phyloP scores from a whole-genome alignment of 345 rosid species.

The Lepidium didymum region DNA sequence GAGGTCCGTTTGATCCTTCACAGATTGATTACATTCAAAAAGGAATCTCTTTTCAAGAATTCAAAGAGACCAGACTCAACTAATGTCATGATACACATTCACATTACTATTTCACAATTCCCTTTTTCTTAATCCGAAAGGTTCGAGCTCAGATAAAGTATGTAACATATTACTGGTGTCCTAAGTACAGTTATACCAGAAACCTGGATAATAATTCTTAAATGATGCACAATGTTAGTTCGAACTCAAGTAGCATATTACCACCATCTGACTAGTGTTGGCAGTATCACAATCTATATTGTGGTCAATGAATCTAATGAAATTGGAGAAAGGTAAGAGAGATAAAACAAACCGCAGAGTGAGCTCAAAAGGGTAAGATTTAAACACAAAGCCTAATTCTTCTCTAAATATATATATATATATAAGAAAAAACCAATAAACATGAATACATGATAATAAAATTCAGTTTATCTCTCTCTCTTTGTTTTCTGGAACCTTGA shows the following conservation, averaged over 20 bases:
- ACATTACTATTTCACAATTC: too few relatives aligned
- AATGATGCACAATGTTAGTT: too few relatives aligned
- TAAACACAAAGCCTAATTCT: conserved; percentile 6
- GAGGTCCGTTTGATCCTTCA: conserved; percentile 79
- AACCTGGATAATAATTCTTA: too few relatives aligned
- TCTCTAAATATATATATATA: neutral
- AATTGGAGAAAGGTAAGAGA: neutral
- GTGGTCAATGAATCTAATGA: too few relatives aligned
- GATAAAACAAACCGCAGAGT: neutral
- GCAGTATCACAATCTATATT: too few relatives aligned
- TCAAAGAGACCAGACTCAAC: conserved; percentile 20
- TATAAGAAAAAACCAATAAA: neutral
- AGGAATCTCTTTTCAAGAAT: conserved; percentile 42
- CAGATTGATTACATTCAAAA: conserved; percentile 53
- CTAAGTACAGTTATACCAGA: too few relatives aligned
- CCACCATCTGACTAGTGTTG: too few relatives aligned
- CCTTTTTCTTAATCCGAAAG: too few relatives aligned
- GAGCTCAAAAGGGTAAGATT: neutral
- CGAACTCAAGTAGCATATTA: too few relatives aligned
- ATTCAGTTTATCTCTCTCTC: neutral
- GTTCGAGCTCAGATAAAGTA: too few relatives aligned
- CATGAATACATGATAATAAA: neutral
- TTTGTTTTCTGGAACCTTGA: neutral
- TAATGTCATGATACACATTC: neutral
- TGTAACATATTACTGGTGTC: too few relatives aligned